Evolutionary conservation across 2,329 filamentous ascomycete species (phyloP).

Genomic region (Sporothrix inflata): DNA sequence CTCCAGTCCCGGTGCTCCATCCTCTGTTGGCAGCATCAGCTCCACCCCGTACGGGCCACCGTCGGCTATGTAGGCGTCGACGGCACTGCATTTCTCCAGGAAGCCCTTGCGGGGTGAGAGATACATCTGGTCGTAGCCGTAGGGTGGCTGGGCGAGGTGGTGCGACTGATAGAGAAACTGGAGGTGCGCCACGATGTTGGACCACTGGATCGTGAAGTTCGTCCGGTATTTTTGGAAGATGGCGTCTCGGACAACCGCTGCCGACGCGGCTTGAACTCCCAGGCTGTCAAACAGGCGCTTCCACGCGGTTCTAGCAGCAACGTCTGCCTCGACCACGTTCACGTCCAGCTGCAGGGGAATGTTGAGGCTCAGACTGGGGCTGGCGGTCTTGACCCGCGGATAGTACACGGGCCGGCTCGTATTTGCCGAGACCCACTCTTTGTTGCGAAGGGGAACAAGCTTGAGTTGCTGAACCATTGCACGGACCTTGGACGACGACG

Average conservation of each 20-base stretch:
- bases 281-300: slow-evolving; percentile 9
- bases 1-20: neutral
- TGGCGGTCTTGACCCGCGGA: neutral
- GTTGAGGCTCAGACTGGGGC: no score
- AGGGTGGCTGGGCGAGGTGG: neutral
- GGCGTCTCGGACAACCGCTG: slow-evolving; percentile 5
- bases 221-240: neutral
- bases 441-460: neutral
- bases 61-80: slow-evolving; percentile 14
- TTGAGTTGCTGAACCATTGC: no score
- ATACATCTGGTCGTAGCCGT: neutral
- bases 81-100: neutral
- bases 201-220: neutral
- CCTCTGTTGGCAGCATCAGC: neutral
- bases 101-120: neutral
- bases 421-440: neutral
- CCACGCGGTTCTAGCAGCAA: no score
- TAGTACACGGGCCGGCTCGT: neutral
- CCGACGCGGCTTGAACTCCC: neutral
- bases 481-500: no score
- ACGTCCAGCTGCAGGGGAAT: neutral
- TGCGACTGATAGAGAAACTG: slow-evolving; percentile 15
- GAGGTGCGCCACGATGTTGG: neutral
- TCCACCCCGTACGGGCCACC: neutral
- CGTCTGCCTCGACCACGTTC: neutral